Percentiles rank a stretch among this genome's conserved stretches.
These are phyloP conservation scores for Bisporella sp. DNA, from an alignment of 2,329 filamentous ascomycete species.

Conservation along the genomic window DNA sequence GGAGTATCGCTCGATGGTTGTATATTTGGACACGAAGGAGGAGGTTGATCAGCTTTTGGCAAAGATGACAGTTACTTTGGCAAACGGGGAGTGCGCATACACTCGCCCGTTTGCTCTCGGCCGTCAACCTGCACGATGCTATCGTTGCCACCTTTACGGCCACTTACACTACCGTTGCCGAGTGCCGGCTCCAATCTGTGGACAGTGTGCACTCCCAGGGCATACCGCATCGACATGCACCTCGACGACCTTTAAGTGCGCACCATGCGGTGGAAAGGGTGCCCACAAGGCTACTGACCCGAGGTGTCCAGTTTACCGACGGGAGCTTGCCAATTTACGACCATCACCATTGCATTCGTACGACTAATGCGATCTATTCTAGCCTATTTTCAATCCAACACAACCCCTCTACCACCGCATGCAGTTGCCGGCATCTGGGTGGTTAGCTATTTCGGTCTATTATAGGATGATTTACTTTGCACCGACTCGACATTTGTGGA, in stretches of 20 bases:
- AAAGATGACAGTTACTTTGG: too few relatives aligned
- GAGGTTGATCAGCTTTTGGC: too few relatives aligned
- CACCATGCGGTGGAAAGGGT: neutral
- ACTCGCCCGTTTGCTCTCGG: neutral
- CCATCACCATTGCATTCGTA: constrained; percentile 3
- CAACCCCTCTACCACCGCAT: neutral
- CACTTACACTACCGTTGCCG: neutral
- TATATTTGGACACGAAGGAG: neutral
- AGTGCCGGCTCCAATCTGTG: neutral
- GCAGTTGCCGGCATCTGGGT: neutral
- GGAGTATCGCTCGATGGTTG: constrained; percentile 8
- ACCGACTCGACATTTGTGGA: neutral
- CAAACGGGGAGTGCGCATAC: neutral
- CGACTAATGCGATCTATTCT: constrained; percentile 2
- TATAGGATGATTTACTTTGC: constrained; percentile 3
- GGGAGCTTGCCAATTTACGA: neutral
- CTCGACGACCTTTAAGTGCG: neutral
- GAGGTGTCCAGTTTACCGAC: neutral
- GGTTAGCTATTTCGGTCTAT: constrained; percentile 3
- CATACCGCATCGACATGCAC: neutral
- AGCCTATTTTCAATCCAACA: constrained; percentile 3
- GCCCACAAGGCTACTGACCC: neutral
- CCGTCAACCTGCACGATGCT: neutral
- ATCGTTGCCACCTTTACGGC: neutral
- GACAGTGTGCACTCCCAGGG: neutral